Percentiles rank a stretch among this genome's conserved stretches.
Conservation (phyloP, 768 basidiomycete species). For the Naematelia aurantialba region DNA sequence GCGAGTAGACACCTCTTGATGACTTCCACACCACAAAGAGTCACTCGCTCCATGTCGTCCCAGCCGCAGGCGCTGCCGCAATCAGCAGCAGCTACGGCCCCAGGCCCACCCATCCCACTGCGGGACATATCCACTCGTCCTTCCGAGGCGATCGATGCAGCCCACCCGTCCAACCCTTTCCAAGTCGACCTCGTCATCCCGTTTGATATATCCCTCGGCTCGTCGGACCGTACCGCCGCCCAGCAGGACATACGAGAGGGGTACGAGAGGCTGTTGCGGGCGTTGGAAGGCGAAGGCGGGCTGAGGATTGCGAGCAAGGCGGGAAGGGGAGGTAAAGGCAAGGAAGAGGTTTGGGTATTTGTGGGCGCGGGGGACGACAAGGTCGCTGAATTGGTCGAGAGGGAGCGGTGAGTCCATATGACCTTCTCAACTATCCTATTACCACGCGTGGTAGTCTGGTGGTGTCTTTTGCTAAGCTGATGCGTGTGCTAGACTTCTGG, state of each 20-base stretch:
- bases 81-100: constrained; percentile 19
- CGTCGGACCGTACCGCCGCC: constrained; percentile 19
- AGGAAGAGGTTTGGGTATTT: constrained; percentile 57
- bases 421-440: too few relatives aligned
- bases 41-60: constrained; percentile 36
- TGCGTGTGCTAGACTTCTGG: constrained; percentile 69
- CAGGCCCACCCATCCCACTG: constrained; percentile 35
- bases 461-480: too few relatives aligned
- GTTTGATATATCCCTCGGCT: constrained; percentile 20
- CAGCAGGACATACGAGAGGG: constrained; percentile 34
- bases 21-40: constrained; percentile 22
- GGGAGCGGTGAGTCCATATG: constrained; percentile 63
- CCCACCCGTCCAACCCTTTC: constrained; percentile 34
- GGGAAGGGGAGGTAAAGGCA: constrained; percentile 26
- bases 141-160: not conserved
- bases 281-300: constrained; percentile 40
- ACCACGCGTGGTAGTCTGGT: too few relatives aligned
- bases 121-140: constrained; percentile 17
- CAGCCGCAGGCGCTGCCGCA: constrained; percentile 10
- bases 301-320: constrained; percentile 36
- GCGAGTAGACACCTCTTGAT: not conserved
- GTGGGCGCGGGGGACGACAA: constrained; percentile 65
- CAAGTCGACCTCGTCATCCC: constrained; percentile 46
- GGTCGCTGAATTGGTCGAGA: constrained; percentile 63
- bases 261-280: constrained; percentile 36